Evolutionary conservation across 768 basidiomycete species (phyloP).

Genomic region (Mycena amicta): DNA sequence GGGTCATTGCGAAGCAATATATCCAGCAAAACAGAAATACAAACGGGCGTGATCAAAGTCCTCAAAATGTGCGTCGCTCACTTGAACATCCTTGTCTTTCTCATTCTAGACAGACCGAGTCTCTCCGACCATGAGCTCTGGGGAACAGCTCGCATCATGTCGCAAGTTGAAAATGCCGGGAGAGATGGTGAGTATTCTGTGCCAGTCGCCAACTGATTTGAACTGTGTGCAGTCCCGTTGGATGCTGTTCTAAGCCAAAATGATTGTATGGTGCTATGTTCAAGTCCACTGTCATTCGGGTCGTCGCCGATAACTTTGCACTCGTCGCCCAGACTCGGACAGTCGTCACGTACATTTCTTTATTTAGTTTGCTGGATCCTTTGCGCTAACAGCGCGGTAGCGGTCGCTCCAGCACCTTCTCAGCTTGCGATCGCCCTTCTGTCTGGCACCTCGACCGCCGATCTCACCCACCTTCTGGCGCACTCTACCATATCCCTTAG

Average conservation of each 20-base stretch:
- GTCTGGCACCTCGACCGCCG: constrained; percentile 54
- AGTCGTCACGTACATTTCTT: constrained; percentile 15
- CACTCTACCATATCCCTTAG: constrained; percentile 40
- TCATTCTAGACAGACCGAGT: constrained; percentile 47
- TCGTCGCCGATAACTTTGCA: constrained; percentile 45
- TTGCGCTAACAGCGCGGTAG: constrained; percentile 8
- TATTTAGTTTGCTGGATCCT: constrained; percentile 29
- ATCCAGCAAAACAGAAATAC: constrained; percentile 37
- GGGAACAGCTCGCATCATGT: constrained; percentile 50
- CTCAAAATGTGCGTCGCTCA: constrained; percentile 52
- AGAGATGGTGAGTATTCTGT: constrained; percentile 48
- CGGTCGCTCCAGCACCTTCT: not conserved
- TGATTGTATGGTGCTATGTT: constrained; percentile 54
- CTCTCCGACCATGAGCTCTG: constrained; percentile 53
- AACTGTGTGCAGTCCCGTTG: constrained; percentile 55
- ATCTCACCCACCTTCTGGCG: constrained; percentile 61
- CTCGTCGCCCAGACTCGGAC: constrained; percentile 40
- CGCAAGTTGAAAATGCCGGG: constrained; percentile 43
- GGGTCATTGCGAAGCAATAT: constrained; percentile 40
- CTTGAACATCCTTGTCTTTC: not conserved
- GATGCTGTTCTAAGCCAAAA: constrained; percentile 59
- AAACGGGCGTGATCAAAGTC: constrained; percentile 51
- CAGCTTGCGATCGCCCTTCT: constrained; percentile 42
- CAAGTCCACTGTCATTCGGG: constrained; percentile 48
- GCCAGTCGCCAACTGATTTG: not conserved